Percentiles rank a stretch among this genome's conserved stretches.
phyloP scores from a whole-genome alignment of 225 moss, liverwort and hornwort species.

The Ulota crispa region DNA sequence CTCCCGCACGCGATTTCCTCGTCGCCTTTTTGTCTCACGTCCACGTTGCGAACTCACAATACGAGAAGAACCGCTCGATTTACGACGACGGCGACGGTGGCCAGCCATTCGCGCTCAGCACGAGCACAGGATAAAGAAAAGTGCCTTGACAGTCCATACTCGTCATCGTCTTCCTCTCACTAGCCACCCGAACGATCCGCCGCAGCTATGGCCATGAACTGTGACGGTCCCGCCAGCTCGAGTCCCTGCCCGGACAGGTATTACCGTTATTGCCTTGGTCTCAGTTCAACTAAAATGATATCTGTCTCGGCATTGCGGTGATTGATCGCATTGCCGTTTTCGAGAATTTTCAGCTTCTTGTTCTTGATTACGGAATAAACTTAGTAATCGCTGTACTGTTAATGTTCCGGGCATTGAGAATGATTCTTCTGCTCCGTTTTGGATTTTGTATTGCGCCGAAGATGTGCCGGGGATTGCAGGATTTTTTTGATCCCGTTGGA shows the following conservation, averaged over 20 bases:
- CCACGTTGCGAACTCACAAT: neutral
- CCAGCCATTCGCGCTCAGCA: neutral
- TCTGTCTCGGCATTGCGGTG: neutral
- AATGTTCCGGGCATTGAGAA: neutral
- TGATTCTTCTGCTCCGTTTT: neutral
- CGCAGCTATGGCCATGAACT: slow-evolving; percentile 2
- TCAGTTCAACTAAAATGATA: neutral
- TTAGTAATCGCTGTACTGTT: too few relatives aligned
- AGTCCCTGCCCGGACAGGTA: neutral
- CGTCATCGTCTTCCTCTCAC: neutral
- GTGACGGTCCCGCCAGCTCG: neutral
- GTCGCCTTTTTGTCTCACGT: neutral
- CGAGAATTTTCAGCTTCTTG: neutral
- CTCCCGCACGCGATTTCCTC: neutral
- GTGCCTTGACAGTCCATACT: too few relatives aligned
- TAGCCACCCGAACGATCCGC: neutral
- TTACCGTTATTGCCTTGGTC: neutral
- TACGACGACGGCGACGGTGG: neutral
- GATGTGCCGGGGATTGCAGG: neutral
- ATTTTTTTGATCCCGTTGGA: neutral
- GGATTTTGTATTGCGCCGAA: neutral
- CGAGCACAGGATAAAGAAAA: neutral
- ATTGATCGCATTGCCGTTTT: neutral
- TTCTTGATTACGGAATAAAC: neutral
- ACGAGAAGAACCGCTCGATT: neutral